Evolutionary conservation across 257 asterid species (phyloP).

Genomic region (Ilex aquifolium): DNA sequence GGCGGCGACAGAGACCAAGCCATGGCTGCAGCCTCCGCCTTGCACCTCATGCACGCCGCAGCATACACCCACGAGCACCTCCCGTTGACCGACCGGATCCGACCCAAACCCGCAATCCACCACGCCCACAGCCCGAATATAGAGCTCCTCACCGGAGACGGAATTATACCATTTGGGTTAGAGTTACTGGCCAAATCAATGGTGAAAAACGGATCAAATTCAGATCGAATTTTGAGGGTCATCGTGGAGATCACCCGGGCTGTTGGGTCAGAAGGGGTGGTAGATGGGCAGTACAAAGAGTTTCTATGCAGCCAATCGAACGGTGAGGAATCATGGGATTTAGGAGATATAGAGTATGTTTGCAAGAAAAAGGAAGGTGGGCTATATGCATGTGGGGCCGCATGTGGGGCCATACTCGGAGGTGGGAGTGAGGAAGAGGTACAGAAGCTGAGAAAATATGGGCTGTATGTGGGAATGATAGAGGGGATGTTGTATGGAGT

Average conservation of each 20-base stretch:
- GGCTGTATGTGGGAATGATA: conserved; percentile 44
- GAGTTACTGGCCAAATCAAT: conserved; percentile 48
- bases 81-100: conserved; percentile 26
- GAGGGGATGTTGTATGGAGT: conserved; percentile 30
- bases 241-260: conserved; percentile 42
- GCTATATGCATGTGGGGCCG: conserved; percentile 62
- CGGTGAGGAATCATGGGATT: neutral
- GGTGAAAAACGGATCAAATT: conserved; percentile 10
- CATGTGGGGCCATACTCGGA: conserved; percentile 77
- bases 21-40: conserved; percentile 55
- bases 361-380: conserved; percentile 50
- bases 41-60: conserved; percentile 65
- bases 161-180: conserved; percentile 47
- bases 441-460: conserved; percentile 45
- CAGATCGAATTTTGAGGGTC: conserved; percentile 42
- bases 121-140: conserved; percentile 50
- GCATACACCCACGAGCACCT: conserved; percentile 50
- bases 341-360: conserved; percentile 22
- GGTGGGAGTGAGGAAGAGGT: conserved; percentile 59
- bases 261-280: conserved; percentile 44
- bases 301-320: conserved; percentile 3
- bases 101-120: conserved; percentile 7
- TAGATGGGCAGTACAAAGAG: conserved; percentile 38
- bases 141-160: conserved; percentile 63
- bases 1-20: conserved; percentile 52